phyloP scores from a whole-genome alignment of 2,329 filamentous ascomycete genomes.

The Onygenales sp. region DNA sequence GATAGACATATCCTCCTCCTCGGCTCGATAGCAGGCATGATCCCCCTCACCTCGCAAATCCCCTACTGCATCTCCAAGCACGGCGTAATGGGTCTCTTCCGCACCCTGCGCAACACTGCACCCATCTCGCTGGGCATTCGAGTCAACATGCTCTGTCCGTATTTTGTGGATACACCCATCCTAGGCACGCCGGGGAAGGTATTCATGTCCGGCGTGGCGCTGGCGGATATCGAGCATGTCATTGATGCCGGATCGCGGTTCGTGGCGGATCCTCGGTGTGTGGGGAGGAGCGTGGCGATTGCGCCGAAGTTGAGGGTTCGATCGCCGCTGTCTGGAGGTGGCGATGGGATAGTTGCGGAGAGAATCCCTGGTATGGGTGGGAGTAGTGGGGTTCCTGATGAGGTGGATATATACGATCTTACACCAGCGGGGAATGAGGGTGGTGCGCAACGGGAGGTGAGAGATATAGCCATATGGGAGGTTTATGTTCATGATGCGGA shows the following conservation, averaged over 20 bases:
- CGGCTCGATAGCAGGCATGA: slow-evolving; percentile 50
- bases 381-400: slow-evolving; percentile 11
- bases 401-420: slow-evolving; percentile 8
- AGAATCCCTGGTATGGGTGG: slow-evolving; percentile 7
- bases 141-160: slow-evolving; percentile 58
- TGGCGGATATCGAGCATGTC: slow-evolving; percentile 49
- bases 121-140: slow-evolving; percentile 45
- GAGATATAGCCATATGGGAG: slow-evolving; percentile 48
- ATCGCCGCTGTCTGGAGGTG: slow-evolving; percentile 5
- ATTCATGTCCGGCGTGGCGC: slow-evolving; percentile 47
- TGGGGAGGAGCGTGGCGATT: slow-evolving; percentile 49
- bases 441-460: slow-evolving; percentile 9
- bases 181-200: slow-evolving; percentile 38
- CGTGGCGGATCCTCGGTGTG: slow-evolving; percentile 48
- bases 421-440: slow-evolving; percentile 10
- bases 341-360: slow-evolving; percentile 2
- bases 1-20: slow-evolving; percentile 56
- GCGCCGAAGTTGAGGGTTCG: slow-evolving; percentile 45
- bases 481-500: slow-evolving; percentile 51
- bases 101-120: slow-evolving; percentile 43
- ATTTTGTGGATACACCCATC: slow-evolving; percentile 57
- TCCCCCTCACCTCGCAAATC: slow-evolving; percentile 30
- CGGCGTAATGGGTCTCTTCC: slow-evolving; percentile 55
- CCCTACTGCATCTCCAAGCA: slow-evolving; percentile 58
- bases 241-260: slow-evolving; percentile 55